Evolutionary conservation across 1,139 yeast genomes (phyloP).

Genomic region (Taiozyma sp.): DNA sequence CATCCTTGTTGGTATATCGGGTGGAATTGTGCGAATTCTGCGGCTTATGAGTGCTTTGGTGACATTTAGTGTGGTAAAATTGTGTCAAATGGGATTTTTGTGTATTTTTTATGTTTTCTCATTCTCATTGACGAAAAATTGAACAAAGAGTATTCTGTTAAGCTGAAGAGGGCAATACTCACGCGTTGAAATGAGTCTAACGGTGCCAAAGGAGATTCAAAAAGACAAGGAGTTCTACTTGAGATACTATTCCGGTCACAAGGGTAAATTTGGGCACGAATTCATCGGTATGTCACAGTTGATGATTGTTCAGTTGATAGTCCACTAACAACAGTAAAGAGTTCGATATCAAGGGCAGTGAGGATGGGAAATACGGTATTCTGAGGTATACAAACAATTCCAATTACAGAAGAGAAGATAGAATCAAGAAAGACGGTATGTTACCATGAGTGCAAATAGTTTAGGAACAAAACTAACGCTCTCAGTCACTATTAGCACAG

Average conservation of each 20-base stretch:
- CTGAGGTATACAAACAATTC: constrained; percentile 42
- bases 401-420: constrained; percentile 37
- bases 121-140: not conserved
- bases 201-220: not conserved
- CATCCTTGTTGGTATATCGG: constrained; percentile 1
- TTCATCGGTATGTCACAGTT: constrained; percentile 28
- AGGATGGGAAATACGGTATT: constrained; percentile 29
- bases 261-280: constrained; percentile 41
- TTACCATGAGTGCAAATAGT: constrained; percentile 1
- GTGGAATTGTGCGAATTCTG: not conserved
- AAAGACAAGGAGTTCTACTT: constrained; percentile 25
- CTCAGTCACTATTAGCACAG: constrained; percentile 24
- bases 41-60: not conserved
- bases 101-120: not conserved
- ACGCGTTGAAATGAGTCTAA: not conserved
- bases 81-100: not conserved
- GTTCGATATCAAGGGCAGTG: constrained; percentile 32
- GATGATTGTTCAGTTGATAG: not conserved
- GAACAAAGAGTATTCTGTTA: not conserved
- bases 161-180: not conserved
- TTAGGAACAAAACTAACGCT: not conserved
- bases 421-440: constrained; percentile 33
- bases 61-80: not conserved
- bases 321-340: constrained; percentile 21
- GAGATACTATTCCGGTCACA: constrained; percentile 38